Base-by-base conservation (phyloP, 1,284 basidiomycete species). In the Trichosporon sp. region DNA sequence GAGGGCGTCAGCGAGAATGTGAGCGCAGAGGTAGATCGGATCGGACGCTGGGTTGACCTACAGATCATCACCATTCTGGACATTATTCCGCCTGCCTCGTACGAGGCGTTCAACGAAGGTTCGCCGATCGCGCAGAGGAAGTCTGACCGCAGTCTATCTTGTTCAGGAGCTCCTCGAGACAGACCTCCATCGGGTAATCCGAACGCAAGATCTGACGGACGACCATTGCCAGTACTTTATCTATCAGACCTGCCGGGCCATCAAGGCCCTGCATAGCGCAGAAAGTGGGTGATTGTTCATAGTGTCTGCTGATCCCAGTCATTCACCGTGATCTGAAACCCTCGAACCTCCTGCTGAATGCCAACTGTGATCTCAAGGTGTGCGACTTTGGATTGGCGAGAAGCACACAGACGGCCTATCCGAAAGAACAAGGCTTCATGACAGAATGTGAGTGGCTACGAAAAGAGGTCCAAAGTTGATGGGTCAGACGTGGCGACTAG, bases 291-390 rank as follows among this genome's bases (percentile, higher is more conserved):
- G 11, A 21, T n/a, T 58, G 67, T 60, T 6, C 4, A 25, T 9
- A 19, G 19, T 6, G 1, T 11, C 25, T 5, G 19, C 66, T 69
- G 34, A 65, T 56, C 3, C 25, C 21, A 79, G 92, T 97, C 69
- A 89, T 96, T 71, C 94, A 97, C 78, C 89, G 95, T 65, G 94
- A 97, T 80, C 86, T 97, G 70, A 97, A 97, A 80, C 94, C 94
- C 0, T 94, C 92, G 33, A 97, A 97, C 74, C 84, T 96, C 8
- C 86, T 96, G n/a, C 84, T 97, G 61, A 96, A 96, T 74, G 92
- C 92, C 67, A 95, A 97, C 78, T 97, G 95, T 74, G 95, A 97
- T 76, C 86, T 97, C 69, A 96, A 96, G 77, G 91, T 94, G 60
- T 92, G 90, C 78, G 93, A 95, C 76, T 95, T 95, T 78, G 94